These are phyloP conservation scores for Saccharomycopsis olivae DNA, from an alignment of 805 yeast genomes.

Conservation along the genomic window DNA sequence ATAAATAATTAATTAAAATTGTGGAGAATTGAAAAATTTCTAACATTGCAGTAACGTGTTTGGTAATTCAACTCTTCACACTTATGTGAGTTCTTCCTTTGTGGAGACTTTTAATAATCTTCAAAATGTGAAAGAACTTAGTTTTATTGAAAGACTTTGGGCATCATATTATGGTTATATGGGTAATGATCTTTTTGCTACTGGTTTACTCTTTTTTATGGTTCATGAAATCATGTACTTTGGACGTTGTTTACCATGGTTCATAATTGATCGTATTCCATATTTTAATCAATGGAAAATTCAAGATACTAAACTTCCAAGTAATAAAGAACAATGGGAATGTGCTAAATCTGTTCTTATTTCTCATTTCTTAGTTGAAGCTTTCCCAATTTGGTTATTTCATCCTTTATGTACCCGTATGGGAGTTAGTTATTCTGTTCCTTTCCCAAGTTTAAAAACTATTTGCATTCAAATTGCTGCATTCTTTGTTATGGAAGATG, in stretches of 20 bases:
- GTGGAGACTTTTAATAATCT: slow-evolving; percentile 5
- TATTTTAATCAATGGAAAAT: slow-evolving; percentile 64
- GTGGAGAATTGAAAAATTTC: too few relatives aligned
- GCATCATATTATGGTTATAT: slow-evolving; percentile 57
- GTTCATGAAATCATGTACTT: slow-evolving; percentile 67
- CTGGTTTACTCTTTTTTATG: slow-evolving; percentile 55
- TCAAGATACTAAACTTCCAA: slow-evolving; percentile 56
- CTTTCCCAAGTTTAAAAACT: slow-evolving; percentile 48
- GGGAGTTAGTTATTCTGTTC: slow-evolving; percentile 52
- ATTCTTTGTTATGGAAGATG: slow-evolving; percentile 67
- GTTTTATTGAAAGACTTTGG: slow-evolving; percentile 45
- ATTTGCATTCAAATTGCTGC: slow-evolving; percentile 46
- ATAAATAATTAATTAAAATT: too few relatives aligned
- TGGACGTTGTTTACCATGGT: slow-evolving; percentile 74
- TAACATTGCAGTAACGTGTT: slow-evolving; percentile 6
- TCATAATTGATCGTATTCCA: slow-evolving; percentile 56
- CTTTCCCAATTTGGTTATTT: slow-evolving; percentile 75
- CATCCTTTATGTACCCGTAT: slow-evolving; percentile 61
- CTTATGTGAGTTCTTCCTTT: slow-evolving; percentile 4
- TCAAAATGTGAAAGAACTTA: background rate
- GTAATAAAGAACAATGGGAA: slow-evolving; percentile 64
- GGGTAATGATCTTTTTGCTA: slow-evolving; percentile 64
- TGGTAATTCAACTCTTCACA: slow-evolving; percentile 1
- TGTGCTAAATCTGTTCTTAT: slow-evolving; percentile 59
- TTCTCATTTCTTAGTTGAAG: slow-evolving; percentile 68